Evolutionary conservation across 352 stramenopile species (phyloP).

Genomic region (Phytophthora ohioensis): DNA sequence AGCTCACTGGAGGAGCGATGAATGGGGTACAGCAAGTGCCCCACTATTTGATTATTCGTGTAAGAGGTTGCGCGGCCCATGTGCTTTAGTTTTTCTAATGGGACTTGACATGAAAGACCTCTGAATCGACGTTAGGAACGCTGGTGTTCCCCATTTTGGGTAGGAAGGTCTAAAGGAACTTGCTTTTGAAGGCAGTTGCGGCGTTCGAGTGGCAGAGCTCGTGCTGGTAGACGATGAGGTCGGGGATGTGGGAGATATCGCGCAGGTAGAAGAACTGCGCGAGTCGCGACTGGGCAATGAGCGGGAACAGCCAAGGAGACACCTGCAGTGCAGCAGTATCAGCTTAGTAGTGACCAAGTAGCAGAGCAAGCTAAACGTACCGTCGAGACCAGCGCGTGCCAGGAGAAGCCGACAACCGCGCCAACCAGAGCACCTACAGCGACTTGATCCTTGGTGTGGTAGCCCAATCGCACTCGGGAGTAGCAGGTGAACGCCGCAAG

Average conservation of each 20-base stretch:
- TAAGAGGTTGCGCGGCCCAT: constrained; percentile 27
- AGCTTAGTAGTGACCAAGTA: not conserved
- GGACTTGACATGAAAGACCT: constrained; percentile 31
- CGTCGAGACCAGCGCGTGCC: constrained; percentile 29
- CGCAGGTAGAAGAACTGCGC: constrained; percentile 72
- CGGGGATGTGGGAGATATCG: constrained; percentile 78
- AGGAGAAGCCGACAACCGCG: constrained; percentile 22
- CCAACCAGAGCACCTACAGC: constrained; percentile 61
- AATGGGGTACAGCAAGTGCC: constrained; percentile 19
- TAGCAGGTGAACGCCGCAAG: constrained; percentile 65
- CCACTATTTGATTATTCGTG: constrained; percentile 46
- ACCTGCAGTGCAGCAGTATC: constrained; percentile 35
- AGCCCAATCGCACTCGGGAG: constrained; percentile 76
- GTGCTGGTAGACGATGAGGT: constrained; percentile 84
- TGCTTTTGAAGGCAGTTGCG: constrained; percentile 17
- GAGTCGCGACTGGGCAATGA: constrained; percentile 48
- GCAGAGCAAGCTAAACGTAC: constrained; percentile 11
- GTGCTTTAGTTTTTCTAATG: constrained; percentile 32
- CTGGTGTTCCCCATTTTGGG: not conserved
- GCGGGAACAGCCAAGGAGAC: constrained; percentile 62
- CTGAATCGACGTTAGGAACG: constrained; percentile 4
- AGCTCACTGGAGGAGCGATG: constrained; percentile 13
- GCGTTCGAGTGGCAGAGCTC: constrained; percentile 49
- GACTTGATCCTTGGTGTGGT: constrained; percentile 81
- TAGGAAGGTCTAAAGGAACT: constrained; percentile 15